Base-by-base conservation (phyloP, 2,329 filamentous ascomycete genomes). In the Epichloe bromicola region DNA sequence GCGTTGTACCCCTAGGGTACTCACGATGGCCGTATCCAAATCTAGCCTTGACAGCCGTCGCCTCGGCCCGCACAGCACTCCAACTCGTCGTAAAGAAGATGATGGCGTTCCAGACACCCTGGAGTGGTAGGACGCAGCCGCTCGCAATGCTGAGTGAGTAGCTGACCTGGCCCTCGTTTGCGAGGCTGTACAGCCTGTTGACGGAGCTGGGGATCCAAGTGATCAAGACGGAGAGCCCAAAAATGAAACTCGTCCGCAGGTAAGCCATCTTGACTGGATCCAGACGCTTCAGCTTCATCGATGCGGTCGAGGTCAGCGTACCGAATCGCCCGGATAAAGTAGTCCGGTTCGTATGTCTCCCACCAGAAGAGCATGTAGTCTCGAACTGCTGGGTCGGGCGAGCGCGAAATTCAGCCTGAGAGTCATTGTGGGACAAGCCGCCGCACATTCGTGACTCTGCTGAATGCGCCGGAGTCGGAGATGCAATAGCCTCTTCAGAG, bases 61-160 rank as follows among this genome's bases (percentile, higher is more conserved):
- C n/a, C 43, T 63, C 64, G n/a, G 61, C 63, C 41, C 57, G 40
- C 10, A 68, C 56, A 1, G 54, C 59, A 14, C 55, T 58, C 75
- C 73, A 79, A 57, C 73, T 86, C 1, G 84, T 86, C 3, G 76
- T 79, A 54, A 85, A 77, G 64, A 88, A 91, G 48, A 91, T 87
- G 46, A 86, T 67, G 36, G 82, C 77, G 60, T 91, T 91, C 85
- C 86, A 90, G 46, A 88, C 79, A 1, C 87, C 86, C 63, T 91
- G 87, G 0, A 88, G 71, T 0, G 86, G 85, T 3, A 91, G 70
- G 0, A 90, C 85, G 12, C 86, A 73, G 2, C 82, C 82, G 23
- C 83, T 83, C 1, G 79, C 76, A 38, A 87, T 74, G 60, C 85
- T 85, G 41, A 90, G 74, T 2, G 72, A 74, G 60, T 82, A 90